Percentiles rank a stretch among this genome's conserved stretches.
Evolutionary conservation across 1,284 basidiomycete species (phyloP).

Genomic region (Vanrija humicola): DNA sequence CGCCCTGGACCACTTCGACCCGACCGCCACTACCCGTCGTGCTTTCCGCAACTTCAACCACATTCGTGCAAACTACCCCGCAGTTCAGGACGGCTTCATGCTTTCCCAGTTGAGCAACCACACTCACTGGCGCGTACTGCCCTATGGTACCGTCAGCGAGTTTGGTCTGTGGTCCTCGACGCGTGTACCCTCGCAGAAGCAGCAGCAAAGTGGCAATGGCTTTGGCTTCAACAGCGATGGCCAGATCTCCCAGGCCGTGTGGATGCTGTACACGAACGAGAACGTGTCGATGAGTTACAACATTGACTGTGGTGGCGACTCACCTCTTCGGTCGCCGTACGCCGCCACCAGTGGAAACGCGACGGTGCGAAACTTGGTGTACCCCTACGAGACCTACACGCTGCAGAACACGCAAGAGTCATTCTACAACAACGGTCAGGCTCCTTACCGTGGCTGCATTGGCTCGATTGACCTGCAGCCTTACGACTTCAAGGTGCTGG

Average conservation of each 20-base stretch:
- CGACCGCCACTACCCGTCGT: conserved; percentile 71
- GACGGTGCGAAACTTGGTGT: conserved; percentile 68
- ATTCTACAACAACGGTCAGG: conserved; percentile 59
- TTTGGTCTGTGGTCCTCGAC: conserved; percentile 80
- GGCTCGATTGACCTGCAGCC: conserved; percentile 61
- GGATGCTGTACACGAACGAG: conserved; percentile 79
- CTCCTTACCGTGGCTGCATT: conserved; percentile 72
- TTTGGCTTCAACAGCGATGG: conserved; percentile 43
- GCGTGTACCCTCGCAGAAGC: conserved; percentile 57
- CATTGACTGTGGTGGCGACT: conserved; percentile 56
- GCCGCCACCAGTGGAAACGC: conserved; percentile 27
- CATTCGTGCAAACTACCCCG: conserved; percentile 63
- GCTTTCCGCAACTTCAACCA: conserved; percentile 68
- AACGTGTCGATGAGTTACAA: conserved; percentile 65
- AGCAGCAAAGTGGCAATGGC: conserved; percentile 54
- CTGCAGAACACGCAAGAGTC: conserved; percentile 63
- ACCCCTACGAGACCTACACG: conserved; percentile 72
- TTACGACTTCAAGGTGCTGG: conserved; percentile 75
- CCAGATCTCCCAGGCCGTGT: conserved; percentile 59
- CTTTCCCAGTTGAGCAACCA: conserved; percentile 74
- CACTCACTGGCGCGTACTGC: conserved; percentile 78
- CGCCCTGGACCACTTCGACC: conserved; percentile 86
- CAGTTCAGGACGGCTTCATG: conserved; percentile 78
- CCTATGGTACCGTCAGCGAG: conserved; percentile 70
- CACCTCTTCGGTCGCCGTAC: conserved; percentile 78